These are phyloP conservation scores for Psophocarpus tetragonolobus DNA, from an alignment of 306 rosid species.

Conservation along the genomic window DNA sequence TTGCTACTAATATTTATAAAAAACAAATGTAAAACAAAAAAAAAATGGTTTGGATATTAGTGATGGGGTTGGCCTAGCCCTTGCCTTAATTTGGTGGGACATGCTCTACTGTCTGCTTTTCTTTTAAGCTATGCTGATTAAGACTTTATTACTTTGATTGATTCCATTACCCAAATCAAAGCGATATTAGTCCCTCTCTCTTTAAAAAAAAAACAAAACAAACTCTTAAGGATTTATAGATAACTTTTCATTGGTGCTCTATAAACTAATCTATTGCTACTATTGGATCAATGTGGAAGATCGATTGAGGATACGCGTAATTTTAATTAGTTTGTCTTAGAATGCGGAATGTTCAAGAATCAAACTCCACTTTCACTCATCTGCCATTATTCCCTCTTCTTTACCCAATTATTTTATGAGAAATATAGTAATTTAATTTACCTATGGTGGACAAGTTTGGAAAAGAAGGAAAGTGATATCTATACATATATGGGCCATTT, in stretches of 20 bases:
- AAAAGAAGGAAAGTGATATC: slow-evolving; percentile 36
- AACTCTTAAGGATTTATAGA: background rate
- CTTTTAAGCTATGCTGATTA: slow-evolving; percentile 38
- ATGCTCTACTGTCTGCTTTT: slow-evolving; percentile 26
- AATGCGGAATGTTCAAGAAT: slow-evolving; percentile 53
- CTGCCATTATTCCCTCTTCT: slow-evolving; percentile 53
- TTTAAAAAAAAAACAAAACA: background rate
- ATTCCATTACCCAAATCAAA: slow-evolving; percentile 36
- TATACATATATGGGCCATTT: slow-evolving; percentile 27
- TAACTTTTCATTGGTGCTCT: background rate
- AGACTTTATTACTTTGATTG: slow-evolving; percentile 36
- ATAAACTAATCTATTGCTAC: slow-evolving; percentile 20
- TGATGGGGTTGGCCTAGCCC: slow-evolving; percentile 30
- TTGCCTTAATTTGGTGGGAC: slow-evolving; percentile 26
- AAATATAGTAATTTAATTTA: background rate
- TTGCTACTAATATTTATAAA: background rate
- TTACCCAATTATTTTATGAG: slow-evolving; percentile 14
- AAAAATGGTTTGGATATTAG: slow-evolving; percentile 1
- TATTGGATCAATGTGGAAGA: slow-evolving; percentile 20
- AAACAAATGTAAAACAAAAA: background rate
- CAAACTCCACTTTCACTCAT: slow-evolving; percentile 61
- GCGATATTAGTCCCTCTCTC: background rate
- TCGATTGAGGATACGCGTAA: slow-evolving; percentile 22
- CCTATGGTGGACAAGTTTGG: slow-evolving; percentile 43
- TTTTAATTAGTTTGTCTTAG: slow-evolving; percentile 40